Conservation (phyloP, 768 basidiomycete species). For the Tricholoma saponaceum region DNA sequence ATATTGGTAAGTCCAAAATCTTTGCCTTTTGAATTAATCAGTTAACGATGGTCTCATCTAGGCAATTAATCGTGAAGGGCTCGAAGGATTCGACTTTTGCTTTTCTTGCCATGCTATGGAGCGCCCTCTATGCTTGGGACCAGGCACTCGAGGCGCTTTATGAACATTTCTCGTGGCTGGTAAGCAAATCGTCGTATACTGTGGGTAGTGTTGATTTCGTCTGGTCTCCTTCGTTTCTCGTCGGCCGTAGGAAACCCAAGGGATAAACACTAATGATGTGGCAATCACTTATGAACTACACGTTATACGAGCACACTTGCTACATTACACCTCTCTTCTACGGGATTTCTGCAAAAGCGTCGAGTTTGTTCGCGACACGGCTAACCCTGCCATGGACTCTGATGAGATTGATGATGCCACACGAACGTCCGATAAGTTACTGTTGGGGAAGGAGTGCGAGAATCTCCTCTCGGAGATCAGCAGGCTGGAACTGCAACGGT, state of each 20-base stretch:
- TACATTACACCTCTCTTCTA: background rate
- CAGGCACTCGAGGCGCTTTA: background rate
- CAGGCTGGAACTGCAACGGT: background rate
- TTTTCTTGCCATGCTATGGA: background rate
- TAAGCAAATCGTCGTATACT: background rate
- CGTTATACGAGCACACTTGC: background rate
- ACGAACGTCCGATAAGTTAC: background rate
- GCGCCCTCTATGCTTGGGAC: background rate
- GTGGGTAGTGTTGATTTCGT: too few species aligned
- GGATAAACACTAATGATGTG: background rate
- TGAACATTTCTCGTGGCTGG: background rate
- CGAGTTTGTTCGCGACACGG: background rate
- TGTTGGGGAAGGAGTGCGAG: background rate
- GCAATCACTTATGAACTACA: background rate
- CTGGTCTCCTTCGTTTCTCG: too few species aligned
- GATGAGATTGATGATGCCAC: background rate
- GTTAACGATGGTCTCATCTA: background rate
- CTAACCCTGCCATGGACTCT: background rate
- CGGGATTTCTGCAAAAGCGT: background rate
- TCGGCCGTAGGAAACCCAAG: background rate
- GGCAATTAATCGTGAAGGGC: constrained; percentile 12
- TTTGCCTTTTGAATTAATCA: background rate
- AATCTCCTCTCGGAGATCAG: background rate
- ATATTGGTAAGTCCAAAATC: background rate
- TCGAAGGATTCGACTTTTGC: background rate